Base-by-base conservation (phyloP, 2,329 filamentous ascomycete species). In the Aspergillus hortae region DNA sequence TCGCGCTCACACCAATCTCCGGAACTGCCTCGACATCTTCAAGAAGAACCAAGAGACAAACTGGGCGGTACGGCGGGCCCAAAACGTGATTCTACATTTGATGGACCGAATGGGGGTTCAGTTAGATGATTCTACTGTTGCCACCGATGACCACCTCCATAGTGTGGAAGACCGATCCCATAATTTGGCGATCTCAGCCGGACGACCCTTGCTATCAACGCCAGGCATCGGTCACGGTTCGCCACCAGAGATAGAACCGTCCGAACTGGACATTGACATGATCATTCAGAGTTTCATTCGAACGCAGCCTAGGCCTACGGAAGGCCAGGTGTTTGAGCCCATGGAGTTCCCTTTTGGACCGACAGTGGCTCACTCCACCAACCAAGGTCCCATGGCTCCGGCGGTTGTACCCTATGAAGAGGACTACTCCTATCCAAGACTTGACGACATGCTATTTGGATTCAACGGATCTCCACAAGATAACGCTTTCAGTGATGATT, bases 41-140 rank as follows among this genome's bases (percentile, higher is more conserved):
- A 61, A 70, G 12, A 73, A 77, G 32, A 80, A 81, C 27, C 72
- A 77, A 46, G 76, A 77, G 53, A 80, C 77, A 0, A 80, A 80
- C 21, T 77, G 72, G 58, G 77, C 77, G 0, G 76, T 79, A 0
- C 68, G 72, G 32, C 73, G 74, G 21, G 77, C 78, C 0, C 70
- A 70, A 6, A 69, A 70, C 0, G 74, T 80, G 10, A 73, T 80
- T 0, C 63, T 76, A 40, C 71, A 69, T 32, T 59, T 80, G 11
- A 77, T 78, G 74, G 71, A 74, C 50, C 69, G 73, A 14, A 68
- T 79, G 44, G 69, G 70, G 0, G 71, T 77, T 51, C 14, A 57
- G 43, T 1, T 59, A 41, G 25, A 43, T 6, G 17, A 32, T 5
- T 15, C 10, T 12, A 40, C 5, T 11, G 17, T 19, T 19, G 7